Percentiles rank a stretch among this genome's conserved stretches.
Evolutionary conservation across 345 rosid genomes (phyloP).

Genomic region (Salix arbutifolia): DNA sequence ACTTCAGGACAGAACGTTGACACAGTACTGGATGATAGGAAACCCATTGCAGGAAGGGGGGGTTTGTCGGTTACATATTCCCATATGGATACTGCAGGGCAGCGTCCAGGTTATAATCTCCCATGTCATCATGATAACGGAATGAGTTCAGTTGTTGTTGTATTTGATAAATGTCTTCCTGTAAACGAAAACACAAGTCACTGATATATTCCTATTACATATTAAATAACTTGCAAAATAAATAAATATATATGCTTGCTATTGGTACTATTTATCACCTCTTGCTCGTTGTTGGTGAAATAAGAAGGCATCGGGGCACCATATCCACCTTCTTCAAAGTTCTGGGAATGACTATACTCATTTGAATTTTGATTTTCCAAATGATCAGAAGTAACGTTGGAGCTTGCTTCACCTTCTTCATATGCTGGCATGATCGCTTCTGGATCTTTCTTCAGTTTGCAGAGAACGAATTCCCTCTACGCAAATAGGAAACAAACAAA

Average conservation of each 20-base stretch:
- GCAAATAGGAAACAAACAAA: background rate
- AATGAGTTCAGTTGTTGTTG: background rate
- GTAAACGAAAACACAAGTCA: background rate
- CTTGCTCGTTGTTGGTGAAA: background rate
- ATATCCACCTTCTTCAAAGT: background rate
- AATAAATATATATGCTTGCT: background rate
- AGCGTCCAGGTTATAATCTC: background rate
- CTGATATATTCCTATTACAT: background rate
- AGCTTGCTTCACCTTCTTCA: slow-evolving; percentile 5
- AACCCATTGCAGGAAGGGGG: background rate
- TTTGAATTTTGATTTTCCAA: background rate
- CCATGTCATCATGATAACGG: background rate
- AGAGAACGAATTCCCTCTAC: background rate
- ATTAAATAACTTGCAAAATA: background rate
- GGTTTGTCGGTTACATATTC: background rate
- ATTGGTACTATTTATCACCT: background rate
- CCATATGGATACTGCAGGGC: background rate
- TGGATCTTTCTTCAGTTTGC: slow-evolving; percentile 9
- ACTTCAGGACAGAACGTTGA: background rate
- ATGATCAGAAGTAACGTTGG: too few relatives aligned
- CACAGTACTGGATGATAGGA: background rate
- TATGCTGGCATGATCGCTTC: background rate
- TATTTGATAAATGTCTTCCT: background rate
- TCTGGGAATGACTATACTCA: background rate
- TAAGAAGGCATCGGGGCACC: background rate